Conservation (phyloP, 441 rosid genomes). For the Croton laevigatus region DNA sequence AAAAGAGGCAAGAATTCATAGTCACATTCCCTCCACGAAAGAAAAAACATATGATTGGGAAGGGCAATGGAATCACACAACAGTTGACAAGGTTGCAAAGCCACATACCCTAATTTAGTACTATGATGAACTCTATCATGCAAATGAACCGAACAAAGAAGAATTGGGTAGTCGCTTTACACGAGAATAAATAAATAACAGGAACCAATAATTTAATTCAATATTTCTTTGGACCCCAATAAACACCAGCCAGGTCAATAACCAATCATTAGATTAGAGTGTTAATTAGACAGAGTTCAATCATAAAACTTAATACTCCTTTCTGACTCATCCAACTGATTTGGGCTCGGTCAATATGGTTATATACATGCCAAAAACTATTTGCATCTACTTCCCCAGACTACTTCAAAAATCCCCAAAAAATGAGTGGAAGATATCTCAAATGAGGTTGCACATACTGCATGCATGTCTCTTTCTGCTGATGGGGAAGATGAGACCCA, state of each 20-base stretch:
- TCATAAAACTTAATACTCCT: not conserved
- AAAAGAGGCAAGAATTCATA: conserved; percentile 1
- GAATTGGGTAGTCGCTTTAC: not conserved
- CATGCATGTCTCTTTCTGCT: not conserved
- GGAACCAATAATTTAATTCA: not conserved
- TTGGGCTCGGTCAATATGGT: not conserved
- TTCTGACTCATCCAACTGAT: not conserved
- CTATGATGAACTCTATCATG: not conserved
- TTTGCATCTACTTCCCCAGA: not conserved
- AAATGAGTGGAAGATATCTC: no score
- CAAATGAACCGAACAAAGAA: not conserved
- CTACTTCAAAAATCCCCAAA: not conserved
- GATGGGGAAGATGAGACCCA: not conserved
- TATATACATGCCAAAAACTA: not conserved
- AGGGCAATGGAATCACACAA: not conserved
- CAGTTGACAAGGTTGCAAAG: not conserved
- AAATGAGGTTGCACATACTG: not conserved
- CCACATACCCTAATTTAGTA: not conserved
- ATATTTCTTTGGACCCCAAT: no score
- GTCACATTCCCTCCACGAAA: no score
- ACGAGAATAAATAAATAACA: not conserved
- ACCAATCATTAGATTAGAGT: not conserved
- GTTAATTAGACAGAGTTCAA: not conserved
- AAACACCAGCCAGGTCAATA: not conserved
- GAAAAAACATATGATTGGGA: not conserved